Evolutionary conservation across 2,329 filamentous ascomycete species (phyloP), one percentile per base, ranked within the genome.

Genomic region (Pseudomassariella vexata): DNA sequence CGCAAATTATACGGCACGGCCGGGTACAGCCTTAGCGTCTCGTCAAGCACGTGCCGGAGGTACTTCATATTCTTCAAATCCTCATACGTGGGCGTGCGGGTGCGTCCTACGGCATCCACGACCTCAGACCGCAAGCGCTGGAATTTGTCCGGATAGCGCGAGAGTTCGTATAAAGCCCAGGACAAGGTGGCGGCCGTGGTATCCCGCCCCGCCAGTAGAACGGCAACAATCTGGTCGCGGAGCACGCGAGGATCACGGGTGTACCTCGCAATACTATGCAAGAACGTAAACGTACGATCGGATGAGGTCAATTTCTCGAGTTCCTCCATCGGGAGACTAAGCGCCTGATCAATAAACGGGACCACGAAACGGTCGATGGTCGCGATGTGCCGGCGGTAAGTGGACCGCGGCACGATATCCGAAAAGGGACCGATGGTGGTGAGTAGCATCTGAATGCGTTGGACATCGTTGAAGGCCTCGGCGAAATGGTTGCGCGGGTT

Each of bases 151-250:
- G 79, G 78, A 36, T 76, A 64, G 9, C 68, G 65, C 5, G 77
- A 70, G 5, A 86, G 60, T 48, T 85, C 77, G 48, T 81, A 82
- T 45, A 85, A 71, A 10, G 69, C 65, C 76, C 81, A 85, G 2
- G 72, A 74, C 1, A 86, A 61, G 0, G 79, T 81, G 16, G 66
- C 71, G 16, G 80, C 81, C 2, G 82, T 85, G 3, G 81, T 86
- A 53, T 87, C 83, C 28, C 77, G 65, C 5, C 81, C 83, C 4
- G 82, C 83, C 9, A 87, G 67, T 2, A 90, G 69, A 9, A 89
- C 70, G 7, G 79, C 77, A 28, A 86, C 74, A 24, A 88, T 67
- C 51, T 89, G 83, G 54, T 89, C 83, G n/a, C 85, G 79, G 19
- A 90, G 70, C 9, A 82, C 68, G 21, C 67, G 67, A 1, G 62